Conservation (phyloP, 2,329 filamentous ascomycete genomes). For the Penicillium sp. region DNA sequence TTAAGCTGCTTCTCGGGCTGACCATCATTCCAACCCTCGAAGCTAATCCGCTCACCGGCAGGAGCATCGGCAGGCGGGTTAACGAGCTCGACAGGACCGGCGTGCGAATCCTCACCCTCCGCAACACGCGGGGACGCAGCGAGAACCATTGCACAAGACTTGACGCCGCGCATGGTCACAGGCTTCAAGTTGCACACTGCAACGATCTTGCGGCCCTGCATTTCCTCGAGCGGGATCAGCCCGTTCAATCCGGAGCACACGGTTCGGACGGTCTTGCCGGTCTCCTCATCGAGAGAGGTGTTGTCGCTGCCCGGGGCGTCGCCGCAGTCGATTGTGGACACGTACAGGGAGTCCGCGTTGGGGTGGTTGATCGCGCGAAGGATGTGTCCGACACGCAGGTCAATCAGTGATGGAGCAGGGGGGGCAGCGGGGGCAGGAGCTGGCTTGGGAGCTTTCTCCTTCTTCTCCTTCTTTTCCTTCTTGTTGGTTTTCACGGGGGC, state of each 20-base stretch:
- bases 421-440: constrained; percentile 68
- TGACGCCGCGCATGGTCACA: constrained; percentile 94
- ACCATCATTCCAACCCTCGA: constrained; percentile 83
- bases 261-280: constrained; percentile 87
- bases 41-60: constrained; percentile 85
- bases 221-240: constrained; percentile 85
- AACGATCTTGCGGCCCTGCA: constrained; percentile 94
- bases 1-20: constrained; percentile 92
- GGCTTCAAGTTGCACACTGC: constrained; percentile 98
- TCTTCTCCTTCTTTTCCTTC: constrained; percentile 78
- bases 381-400: constrained; percentile 94
- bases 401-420: constrained; percentile 80
- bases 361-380: constrained; percentile 94
- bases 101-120: constrained; percentile 83
- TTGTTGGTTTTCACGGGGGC: constrained; percentile 53
- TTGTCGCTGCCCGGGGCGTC: constrained; percentile 83
- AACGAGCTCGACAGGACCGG: constrained; percentile 88
- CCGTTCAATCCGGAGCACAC: constrained; percentile 97
- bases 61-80: constrained; percentile 72
- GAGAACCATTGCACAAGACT: constrained; percentile 83
- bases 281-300: constrained; percentile 72
- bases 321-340: constrained; percentile 92
- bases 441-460: constrained; percentile 79
- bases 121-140: constrained; percentile 82
- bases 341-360: constrained; percentile 92